Evolutionary conservation across 2,329 filamentous ascomycete species (phyloP).

Genomic region (Fusarium tuaranense): DNA sequence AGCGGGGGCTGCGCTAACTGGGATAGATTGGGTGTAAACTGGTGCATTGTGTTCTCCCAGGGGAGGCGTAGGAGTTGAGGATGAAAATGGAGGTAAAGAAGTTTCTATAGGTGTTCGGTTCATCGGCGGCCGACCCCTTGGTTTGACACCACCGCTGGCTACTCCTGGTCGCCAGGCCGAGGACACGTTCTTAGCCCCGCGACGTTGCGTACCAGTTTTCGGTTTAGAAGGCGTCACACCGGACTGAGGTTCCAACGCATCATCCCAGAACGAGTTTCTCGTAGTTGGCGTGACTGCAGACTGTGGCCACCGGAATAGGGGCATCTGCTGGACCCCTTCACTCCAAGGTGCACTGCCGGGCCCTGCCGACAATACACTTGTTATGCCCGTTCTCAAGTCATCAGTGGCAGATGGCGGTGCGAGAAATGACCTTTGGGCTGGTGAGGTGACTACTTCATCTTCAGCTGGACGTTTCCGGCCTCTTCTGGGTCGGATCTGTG

Average conservation of each 20-base stretch:
- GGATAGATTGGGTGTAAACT: constrained; percentile 7
- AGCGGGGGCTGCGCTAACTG: background rate
- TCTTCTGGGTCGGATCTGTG: constrained; percentile 75
- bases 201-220: constrained; percentile 62
- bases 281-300: constrained; percentile 80
- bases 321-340: constrained; percentile 63
- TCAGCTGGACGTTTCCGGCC: constrained; percentile 74
- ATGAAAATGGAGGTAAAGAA: constrained; percentile 26
- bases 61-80: constrained; percentile 15
- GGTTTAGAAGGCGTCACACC: constrained; percentile 76
- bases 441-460: constrained; percentile 61
- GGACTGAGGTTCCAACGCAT: constrained; percentile 74
- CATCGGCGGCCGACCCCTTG: constrained; percentile 83
- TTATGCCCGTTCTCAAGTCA: constrained; percentile 45
- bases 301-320: constrained; percentile 77
- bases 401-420: constrained; percentile 63
- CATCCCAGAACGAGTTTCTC: constrained; percentile 65
- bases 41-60: constrained; percentile 22
- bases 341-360: constrained; percentile 51
- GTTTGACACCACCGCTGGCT: constrained; percentile 73
- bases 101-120: constrained; percentile 70
- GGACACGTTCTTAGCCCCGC: constrained; percentile 87
- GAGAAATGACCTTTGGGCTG: constrained; percentile 71
- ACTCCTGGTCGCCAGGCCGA: constrained; percentile 86
- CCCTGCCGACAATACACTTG: constrained; percentile 63